Conservation (phyloP, 257 asterid genomes). For the Plantago elongata region DNA sequence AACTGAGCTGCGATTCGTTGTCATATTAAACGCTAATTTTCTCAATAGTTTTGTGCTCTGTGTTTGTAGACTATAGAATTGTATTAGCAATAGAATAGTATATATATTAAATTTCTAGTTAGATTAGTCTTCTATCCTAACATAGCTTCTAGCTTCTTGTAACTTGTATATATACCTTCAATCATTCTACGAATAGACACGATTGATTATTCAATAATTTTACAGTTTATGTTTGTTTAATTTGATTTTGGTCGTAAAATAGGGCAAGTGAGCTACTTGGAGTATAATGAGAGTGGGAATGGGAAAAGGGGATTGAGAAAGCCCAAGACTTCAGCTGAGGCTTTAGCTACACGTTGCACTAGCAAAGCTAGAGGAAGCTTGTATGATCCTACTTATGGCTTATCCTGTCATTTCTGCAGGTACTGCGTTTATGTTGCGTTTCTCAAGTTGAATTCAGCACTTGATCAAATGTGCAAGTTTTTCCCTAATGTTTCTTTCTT, state of each 20-base stretch:
- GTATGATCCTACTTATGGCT: slow-evolving; percentile 66
- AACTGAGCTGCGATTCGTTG: no score
- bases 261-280: slow-evolving; percentile 29
- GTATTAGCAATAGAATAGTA: no score
- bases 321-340: slow-evolving; percentile 35
- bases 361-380: slow-evolving; percentile 69
- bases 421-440: slow-evolving; percentile 12
- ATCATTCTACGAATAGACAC: no score
- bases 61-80: no score
- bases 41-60: background rate
- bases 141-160: no score
- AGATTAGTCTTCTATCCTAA: no score
- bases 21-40: no score
- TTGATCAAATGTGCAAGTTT: background rate
- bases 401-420: slow-evolving; percentile 95
- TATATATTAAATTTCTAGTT: no score
- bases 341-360: slow-evolving; percentile 46
- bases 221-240: background rate
- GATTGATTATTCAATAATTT: no score
- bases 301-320: slow-evolving; percentile 30
- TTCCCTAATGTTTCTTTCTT: background rate
- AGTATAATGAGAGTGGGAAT: slow-evolving; percentile 28
- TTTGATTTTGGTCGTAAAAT: slow-evolving; percentile 11
- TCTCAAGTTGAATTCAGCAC: background rate
- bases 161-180: no score